Evolutionary conservation across 2,329 filamentous ascomycete genomes (phyloP), one percentile per base, ranked within the genome.

Genomic region (Penicillium sp.): DNA sequence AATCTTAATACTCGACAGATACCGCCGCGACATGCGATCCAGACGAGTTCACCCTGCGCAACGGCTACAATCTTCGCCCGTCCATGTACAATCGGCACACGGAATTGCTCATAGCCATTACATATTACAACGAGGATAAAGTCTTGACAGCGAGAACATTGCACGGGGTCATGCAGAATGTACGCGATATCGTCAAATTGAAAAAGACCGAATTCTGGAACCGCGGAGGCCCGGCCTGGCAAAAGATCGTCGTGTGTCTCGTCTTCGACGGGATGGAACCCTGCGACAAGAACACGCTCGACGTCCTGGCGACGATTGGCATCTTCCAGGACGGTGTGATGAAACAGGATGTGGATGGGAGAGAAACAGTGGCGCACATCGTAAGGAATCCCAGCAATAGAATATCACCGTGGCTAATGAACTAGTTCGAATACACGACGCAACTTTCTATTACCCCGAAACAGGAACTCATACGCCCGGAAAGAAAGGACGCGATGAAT

Each of bases 11-110:
- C 25, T 34, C 13, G 26, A 2, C 13, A 44, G 41, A 44, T 9
- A 44, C 41, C 6, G 41, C 41, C n/a, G 41, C 37, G 4, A 44
- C 41, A 11, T 44, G 41, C 27, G 41, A 44, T 15, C 41, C 41
- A 6, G 41, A 44, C 25, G 41, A 44, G 14, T 44, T 44, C 17
- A 34, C 37, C 14, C 30, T 44, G 41, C 41, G 35, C 22, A 36
- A 44, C 25, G 41, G 41, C 4, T 44, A 44, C 31, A 44, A 44
- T n/a, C 34, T 44, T 15, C 37, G 41, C 2, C 41, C 41, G 5
- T 30, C 41, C 9, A 44, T 44, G 41, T 44, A 44, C 10, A 44
- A 39, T 18, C 37, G 41, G 9, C 41, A 44, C 30, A 44, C 41
- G 7, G 41, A 44, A 14, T 23, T 44, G 37, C 12, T 44, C 17